Percentiles rank a stretch among this genome's conserved stretches.
Evolutionary conservation across 2,329 filamentous ascomycete species (phyloP).

Genomic region (Pseudogymnoascus verrucosus): DNA sequence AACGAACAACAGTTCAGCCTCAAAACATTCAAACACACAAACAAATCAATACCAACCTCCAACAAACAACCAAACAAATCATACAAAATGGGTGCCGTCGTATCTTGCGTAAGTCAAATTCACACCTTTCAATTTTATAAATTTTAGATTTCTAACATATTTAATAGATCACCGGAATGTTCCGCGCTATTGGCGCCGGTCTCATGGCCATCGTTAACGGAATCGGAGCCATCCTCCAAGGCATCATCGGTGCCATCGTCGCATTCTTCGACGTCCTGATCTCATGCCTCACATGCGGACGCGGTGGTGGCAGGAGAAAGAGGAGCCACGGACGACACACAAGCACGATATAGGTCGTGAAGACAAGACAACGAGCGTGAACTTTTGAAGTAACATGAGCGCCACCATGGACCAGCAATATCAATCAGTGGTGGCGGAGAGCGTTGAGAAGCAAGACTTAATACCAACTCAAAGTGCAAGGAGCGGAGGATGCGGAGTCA

Average conservation of each 20-base stretch:
- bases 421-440: neutral
- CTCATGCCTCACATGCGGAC: slow-evolving; percentile 30
- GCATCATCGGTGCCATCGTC: slow-evolving; percentile 26
- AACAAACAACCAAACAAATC: slow-evolving; percentile 14
- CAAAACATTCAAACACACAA: neutral
- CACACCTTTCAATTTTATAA: neutral
- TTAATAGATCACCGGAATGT: slow-evolving; percentile 25
- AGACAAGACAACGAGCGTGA: neutral
- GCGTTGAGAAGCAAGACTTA: neutral
- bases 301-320: slow-evolving; percentile 22
- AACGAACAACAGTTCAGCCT: neutral
- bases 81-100: slow-evolving; percentile 29
- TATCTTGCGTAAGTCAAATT: slow-evolving; percentile 28
- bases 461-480: neutral
- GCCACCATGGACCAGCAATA: neutral
- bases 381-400: neutral
- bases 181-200: slow-evolving; percentile 26
- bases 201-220: slow-evolving; percentile 45
- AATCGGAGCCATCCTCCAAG: slow-evolving; percentile 34
- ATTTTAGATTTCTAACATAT: slow-evolving; percentile 11
- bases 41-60: slow-evolving; percentile 14
- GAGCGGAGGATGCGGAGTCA: neutral
- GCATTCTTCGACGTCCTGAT: slow-evolving; percentile 30
- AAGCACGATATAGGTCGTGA: slow-evolving; percentile 10
- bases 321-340: slow-evolving; percentile 11